Percentiles rank a stretch among this genome's conserved stretches.
Conservation (phyloP, 2,329 filamentous ascomycete genomes). For the Chaetomiaceae sp. region DNA sequence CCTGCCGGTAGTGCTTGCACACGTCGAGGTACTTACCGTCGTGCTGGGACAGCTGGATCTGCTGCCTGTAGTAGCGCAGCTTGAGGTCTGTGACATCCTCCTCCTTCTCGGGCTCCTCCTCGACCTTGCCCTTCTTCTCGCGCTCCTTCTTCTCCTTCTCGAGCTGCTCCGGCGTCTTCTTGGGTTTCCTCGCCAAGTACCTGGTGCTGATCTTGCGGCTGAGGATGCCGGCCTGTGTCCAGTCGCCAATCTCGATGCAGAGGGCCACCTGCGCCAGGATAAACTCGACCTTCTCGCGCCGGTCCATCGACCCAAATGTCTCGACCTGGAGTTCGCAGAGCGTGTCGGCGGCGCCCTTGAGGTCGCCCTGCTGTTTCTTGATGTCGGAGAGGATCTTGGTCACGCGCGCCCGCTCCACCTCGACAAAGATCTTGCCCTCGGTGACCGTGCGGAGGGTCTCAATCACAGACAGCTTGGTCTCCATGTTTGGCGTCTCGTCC, state of each 20-base stretch:
- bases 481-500: slow-evolving; percentile 75
- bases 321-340: slow-evolving; percentile 97
- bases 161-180: slow-evolving; percentile 83
- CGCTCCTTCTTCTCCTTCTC: slow-evolving; percentile 87
- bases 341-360: slow-evolving; percentile 85
- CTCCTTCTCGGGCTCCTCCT: slow-evolving; percentile 71
- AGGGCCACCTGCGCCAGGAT: slow-evolving; percentile 91
- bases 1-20: slow-evolving; percentile 97
- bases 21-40: slow-evolving; percentile 96
- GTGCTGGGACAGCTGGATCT: slow-evolving; percentile 92
- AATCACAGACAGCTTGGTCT: slow-evolving; percentile 89
- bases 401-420: slow-evolving; percentile 93
- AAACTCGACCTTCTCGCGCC: slow-evolving; percentile 97
- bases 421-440: slow-evolving; percentile 99
- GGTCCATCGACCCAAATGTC: slow-evolving; percentile 96
- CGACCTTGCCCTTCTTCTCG: slow-evolving; percentile 72
- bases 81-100: slow-evolving; percentile 97
- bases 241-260: slow-evolving; percentile 93
- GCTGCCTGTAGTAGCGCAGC: slow-evolving; percentile 93
- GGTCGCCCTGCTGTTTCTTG: slow-evolving; percentile 91
- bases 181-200: slow-evolving; percentile 85
- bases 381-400: slow-evolving; percentile 95
- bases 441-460: slow-evolving; percentile 94
- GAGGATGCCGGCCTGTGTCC: slow-evolving; percentile 91
- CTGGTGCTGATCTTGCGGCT: slow-evolving; percentile 95